Evolutionary conservation across 768 basidiomycete species (phyloP).

Genomic region (Auricularia auricula-judae): DNA sequence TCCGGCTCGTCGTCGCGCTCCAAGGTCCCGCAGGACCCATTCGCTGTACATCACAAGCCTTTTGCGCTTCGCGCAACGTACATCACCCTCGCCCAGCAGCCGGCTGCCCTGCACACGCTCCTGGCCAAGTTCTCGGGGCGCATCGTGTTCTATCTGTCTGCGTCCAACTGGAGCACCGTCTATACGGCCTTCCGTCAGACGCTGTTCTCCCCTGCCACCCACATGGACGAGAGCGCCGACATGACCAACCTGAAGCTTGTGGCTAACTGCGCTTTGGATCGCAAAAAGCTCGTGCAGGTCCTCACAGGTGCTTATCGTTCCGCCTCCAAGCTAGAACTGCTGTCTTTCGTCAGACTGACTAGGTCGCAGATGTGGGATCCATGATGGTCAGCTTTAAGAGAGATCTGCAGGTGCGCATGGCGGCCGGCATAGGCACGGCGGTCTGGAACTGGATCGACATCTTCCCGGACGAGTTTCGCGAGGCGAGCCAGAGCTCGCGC

Average conservation of each 20-base stretch:
- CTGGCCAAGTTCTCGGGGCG: conserved; percentile 66
- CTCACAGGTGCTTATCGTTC: conserved; percentile 29
- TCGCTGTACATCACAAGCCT: conserved; percentile 10
- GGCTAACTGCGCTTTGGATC: conserved; percentile 65
- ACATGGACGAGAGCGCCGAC: conserved; percentile 48
- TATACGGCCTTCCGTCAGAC: conserved; percentile 59
- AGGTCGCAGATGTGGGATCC: conserved; percentile 28
- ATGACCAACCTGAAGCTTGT: conserved; percentile 67
- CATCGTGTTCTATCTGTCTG: conserved; percentile 77
- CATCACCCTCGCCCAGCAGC: conserved; percentile 44
- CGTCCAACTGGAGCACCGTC: conserved; percentile 78
- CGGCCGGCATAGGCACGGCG: conserved; percentile 60
- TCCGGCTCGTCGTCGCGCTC: background rate
- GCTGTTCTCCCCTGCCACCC: conserved; percentile 43
- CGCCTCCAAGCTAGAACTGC: background rate
- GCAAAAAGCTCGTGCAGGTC: conserved; percentile 53
- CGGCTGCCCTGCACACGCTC: conserved; percentile 43
- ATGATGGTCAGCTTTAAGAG: conserved; percentile 68
- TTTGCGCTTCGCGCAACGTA: conserved; percentile 46
- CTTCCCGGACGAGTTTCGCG: conserved; percentile 69
- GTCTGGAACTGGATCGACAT: conserved; percentile 87
- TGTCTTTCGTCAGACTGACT: background rate
- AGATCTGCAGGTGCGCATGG: conserved; percentile 61
- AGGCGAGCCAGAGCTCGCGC: conserved; percentile 50
- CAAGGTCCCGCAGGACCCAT: background rate